Percentiles rank a stretch among this genome's conserved stretches.
Conservation (phyloP, 2,329 filamentous ascomycete species). For the Trichocomaceae sp. region DNA sequence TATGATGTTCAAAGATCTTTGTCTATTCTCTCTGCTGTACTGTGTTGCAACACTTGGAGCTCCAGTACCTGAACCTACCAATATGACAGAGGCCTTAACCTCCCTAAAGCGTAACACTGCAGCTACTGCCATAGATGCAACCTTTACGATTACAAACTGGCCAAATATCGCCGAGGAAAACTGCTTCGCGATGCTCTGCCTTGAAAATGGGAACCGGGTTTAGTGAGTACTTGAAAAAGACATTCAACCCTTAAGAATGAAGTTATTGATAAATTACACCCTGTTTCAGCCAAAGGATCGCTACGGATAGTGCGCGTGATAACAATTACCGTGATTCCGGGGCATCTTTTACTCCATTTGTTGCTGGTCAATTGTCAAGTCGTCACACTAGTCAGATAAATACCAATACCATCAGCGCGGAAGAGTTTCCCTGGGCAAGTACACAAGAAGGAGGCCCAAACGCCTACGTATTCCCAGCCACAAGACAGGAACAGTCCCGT, state of each 20-base stretch:
- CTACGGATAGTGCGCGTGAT: too few species aligned
- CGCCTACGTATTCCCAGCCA: constrained; percentile 1
- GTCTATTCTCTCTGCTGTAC: too few species aligned
- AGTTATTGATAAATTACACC: too few species aligned
- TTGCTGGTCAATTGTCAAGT: too few species aligned
- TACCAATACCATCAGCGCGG: not conserved
- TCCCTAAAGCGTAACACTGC: too few species aligned
- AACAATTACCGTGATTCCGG: too few species aligned
- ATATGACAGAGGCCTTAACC: too few species aligned
- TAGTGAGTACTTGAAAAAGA: constrained; percentile 1
- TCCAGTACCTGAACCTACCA: too few species aligned
- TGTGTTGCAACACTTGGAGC: not conserved
- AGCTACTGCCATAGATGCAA: not conserved
- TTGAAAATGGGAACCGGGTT: not conserved
- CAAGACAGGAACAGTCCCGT: not conserved
- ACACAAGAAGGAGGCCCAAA: not conserved
- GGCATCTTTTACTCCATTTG: too few species aligned
- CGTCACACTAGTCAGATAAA: constrained; percentile 3
- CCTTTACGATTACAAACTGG: not conserved
- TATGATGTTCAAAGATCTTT: too few species aligned
- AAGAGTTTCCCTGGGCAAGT: constrained; percentile 3
- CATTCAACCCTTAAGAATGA: too few species aligned
- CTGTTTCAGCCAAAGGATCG: too few species aligned
- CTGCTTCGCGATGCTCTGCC: constrained; percentile 4
- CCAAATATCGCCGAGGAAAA: constrained; percentile 3